Conservation (phyloP, 2,329 filamentous ascomycete species). For the Chalaropsis ovoidea region DNA sequence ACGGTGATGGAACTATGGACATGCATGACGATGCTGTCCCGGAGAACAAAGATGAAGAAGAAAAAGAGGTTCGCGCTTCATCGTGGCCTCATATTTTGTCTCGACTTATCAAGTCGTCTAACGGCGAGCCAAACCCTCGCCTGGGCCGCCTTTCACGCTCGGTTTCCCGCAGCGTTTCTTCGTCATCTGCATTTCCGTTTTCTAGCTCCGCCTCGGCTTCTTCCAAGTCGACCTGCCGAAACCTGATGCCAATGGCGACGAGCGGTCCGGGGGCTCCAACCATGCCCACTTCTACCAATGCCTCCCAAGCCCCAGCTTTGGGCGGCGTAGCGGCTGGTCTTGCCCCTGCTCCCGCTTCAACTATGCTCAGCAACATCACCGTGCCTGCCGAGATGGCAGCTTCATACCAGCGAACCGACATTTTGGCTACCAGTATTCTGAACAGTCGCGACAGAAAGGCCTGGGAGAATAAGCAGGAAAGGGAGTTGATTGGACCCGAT, state of each 20-base stretch:
- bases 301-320: neutral
- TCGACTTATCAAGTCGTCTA: constrained; percentile 13
- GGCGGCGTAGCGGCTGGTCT: neutral
- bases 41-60: neutral
- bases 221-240: constrained; percentile 11
- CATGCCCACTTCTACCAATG: neutral
- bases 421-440: constrained; percentile 12
- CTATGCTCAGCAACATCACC: neutral
- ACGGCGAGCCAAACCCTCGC: neutral
- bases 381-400: neutral
- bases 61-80: neutral
- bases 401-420: neutral
- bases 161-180: neutral
- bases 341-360: neutral
- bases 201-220: neutral
- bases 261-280: neutral
- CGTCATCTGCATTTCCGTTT: neutral
- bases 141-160: constrained; percentile 6
- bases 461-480: constrained; percentile 13
- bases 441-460: constrained; percentile 2
- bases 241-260: neutral
- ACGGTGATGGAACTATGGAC: constrained; percentile 4
- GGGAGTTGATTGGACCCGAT: constrained; percentile 16
- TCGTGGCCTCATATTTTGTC: constrained; percentile 20
- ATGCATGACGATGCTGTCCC: neutral